Evolutionary conservation across 805 yeast genomes (phyloP).

Genomic region (Wickerhamomyces silvicola): DNA sequence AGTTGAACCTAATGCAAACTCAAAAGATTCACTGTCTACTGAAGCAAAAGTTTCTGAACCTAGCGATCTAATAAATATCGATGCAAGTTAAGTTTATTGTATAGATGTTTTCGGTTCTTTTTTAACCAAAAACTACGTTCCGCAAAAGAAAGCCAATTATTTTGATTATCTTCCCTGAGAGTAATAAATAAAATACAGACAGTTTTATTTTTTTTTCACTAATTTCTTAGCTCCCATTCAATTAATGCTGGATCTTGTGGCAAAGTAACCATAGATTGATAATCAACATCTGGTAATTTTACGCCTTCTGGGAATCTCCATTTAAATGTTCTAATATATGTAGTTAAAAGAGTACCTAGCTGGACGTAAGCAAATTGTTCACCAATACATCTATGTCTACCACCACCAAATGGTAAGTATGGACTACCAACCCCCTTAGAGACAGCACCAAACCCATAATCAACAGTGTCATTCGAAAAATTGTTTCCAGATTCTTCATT

Average conservation of each 20-base stretch:
- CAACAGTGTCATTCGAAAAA: constrained; percentile 49
- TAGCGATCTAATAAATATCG: no score
- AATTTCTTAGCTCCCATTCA: constrained; percentile 60
- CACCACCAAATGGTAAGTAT: constrained; percentile 97
- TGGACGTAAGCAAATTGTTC: constrained; percentile 97
- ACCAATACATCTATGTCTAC: constrained; percentile 98
- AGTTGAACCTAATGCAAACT: constrained; percentile 2
- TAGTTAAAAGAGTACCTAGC: constrained; percentile 75
- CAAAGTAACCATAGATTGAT: constrained; percentile 86
- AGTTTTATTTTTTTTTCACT: neutral
- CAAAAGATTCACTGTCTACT: neutral
- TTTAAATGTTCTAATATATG: constrained; percentile 66
- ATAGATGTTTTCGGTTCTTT: no score
- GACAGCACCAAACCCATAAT: constrained; percentile 95
- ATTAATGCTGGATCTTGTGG: constrained; percentile 75
- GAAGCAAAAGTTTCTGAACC: no score
- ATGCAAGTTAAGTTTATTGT: no score
- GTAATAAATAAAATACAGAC: neutral
- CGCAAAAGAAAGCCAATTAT: no score
- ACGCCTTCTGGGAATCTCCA: constrained; percentile 63
- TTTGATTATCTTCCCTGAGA: no score
- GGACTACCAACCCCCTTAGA: constrained; percentile 95
- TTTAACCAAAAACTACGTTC: no score
- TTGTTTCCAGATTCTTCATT: constrained; percentile 25
- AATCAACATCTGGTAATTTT: constrained; percentile 63